These are phyloP conservation scores for Hibiscus syriacus DNA, from an alignment of 345 rosid genomes.

Conservation along the genomic window DNA sequence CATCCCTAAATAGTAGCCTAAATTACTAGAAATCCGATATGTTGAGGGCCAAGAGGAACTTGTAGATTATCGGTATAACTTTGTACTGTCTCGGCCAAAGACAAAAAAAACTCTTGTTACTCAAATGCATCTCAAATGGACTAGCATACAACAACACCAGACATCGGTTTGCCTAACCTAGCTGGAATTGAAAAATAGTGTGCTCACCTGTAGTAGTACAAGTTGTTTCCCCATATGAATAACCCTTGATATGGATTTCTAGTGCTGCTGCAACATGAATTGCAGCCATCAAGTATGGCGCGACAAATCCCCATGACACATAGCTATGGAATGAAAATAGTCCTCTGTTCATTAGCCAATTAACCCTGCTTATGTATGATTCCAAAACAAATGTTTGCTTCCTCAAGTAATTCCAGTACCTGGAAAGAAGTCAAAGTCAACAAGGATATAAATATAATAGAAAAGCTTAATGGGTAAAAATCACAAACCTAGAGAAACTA, in stretches of 20 bases:
- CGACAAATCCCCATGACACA: conserved; percentile 93
- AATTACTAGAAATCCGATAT: background rate
- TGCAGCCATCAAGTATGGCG: conserved; percentile 76
- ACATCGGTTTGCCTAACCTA: conserved; percentile 6
- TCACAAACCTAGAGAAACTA: conserved; percentile 76
- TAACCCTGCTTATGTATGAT: conserved; percentile 55
- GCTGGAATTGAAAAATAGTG: conserved; percentile 15
- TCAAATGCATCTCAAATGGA: background rate
- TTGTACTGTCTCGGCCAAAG: background rate
- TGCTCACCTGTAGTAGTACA: conserved; percentile 67
- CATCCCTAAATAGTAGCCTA: background rate
- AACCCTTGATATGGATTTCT: conserved; percentile 58
- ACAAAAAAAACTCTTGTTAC: background rate
- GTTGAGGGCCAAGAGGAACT: background rate
- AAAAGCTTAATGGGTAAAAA: conserved; percentile 5
- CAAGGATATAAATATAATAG: conserved; percentile 5
- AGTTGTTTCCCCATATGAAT: conserved; percentile 49
- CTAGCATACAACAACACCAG: background rate
- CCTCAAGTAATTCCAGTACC: conserved; percentile 67
- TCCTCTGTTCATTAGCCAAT: conserved; percentile 89
- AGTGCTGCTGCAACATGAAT: conserved; percentile 74
- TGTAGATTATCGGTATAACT: background rate
- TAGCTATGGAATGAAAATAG: conserved; percentile 77
- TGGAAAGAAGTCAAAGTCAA: conserved; percentile 20
- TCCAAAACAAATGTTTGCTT: too few relatives aligned